Evolutionary conservation across 805 yeast species (phyloP).

Genomic region (Kluyveromyces dobzhanskii): DNA sequence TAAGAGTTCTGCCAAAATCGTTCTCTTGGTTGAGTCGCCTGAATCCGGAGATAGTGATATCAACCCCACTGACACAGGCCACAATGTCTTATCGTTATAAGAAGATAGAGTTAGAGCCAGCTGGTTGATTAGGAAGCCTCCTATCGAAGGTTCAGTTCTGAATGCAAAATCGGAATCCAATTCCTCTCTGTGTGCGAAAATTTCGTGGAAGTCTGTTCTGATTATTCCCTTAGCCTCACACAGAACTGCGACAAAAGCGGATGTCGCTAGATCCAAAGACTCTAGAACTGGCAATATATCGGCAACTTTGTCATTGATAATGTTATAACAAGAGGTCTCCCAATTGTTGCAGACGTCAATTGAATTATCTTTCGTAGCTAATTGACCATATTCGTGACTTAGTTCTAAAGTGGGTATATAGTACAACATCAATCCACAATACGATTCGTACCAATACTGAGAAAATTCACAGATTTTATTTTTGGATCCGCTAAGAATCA

Average conservation of each 20-base stretch:
- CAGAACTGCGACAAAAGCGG: slow-evolving; percentile 53
- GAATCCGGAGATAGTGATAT: slow-evolving; percentile 40
- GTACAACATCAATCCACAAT: slow-evolving; percentile 46
- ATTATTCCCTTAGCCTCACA: slow-evolving; percentile 51
- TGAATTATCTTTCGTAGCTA: slow-evolving; percentile 29
- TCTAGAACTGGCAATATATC: slow-evolving; percentile 53
- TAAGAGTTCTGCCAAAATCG: slow-evolving; percentile 44
- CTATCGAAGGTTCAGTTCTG: slow-evolving; percentile 23
- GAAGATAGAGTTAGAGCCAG: slow-evolving; percentile 27
- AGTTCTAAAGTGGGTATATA: slow-evolving; percentile 47
- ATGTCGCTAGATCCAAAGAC: slow-evolving; percentile 51
- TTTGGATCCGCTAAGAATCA: slow-evolving; percentile 32
- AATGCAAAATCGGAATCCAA: slow-evolving; percentile 36
- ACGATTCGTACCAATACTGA: slow-evolving; percentile 61
- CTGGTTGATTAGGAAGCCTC: slow-evolving; percentile 19
- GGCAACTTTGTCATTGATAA: slow-evolving; percentile 48
- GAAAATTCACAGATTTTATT: slow-evolving; percentile 43
- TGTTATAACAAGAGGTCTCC: slow-evolving; percentile 49
- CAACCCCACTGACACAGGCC: slow-evolving; percentile 65
- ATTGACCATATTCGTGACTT: slow-evolving; percentile 33
- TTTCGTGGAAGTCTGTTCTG: slow-evolving; percentile 18
- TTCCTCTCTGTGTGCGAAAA: slow-evolving; percentile 17
- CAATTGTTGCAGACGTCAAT: slow-evolving; percentile 36
- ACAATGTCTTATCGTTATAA: slow-evolving; percentile 36
- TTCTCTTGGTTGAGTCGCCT: slow-evolving; percentile 27